Evolutionary conservation across 257 asterid genomes (phyloP).

Genomic region (Fraxinus americana): DNA sequence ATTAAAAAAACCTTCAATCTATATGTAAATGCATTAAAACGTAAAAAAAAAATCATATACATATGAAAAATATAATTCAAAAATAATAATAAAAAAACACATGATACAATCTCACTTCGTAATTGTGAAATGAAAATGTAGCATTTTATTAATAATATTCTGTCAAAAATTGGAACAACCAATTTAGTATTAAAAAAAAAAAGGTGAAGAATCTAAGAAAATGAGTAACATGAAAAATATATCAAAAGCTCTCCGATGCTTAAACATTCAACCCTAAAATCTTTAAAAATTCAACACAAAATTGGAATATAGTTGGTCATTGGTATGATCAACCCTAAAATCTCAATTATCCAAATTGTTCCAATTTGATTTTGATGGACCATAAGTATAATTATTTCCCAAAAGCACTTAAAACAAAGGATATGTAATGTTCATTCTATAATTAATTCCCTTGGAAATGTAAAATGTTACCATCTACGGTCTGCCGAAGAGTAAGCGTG

Average conservation of each 20-base stretch:
- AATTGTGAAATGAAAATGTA: neutral
- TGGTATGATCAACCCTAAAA: neutral
- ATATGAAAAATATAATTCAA: too few relatives aligned
- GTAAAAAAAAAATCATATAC: too few relatives aligned
- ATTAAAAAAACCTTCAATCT: too few relatives aligned
- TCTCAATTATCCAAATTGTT: neutral
- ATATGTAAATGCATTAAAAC: too few relatives aligned
- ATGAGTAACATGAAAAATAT: neutral
- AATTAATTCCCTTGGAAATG: conserved; percentile 25
- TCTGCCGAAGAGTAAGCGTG: too few relatives aligned
- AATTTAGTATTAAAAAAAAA: too few relatives aligned
- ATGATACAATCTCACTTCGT: too few relatives aligned
- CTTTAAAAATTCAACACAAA: neutral
- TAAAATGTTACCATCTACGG: too few relatives aligned
- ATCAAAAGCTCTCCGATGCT: neutral
- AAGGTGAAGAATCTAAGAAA: too few relatives aligned
- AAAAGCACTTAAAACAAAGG: neutral
- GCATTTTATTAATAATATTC: neutral
- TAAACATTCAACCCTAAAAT: neutral
- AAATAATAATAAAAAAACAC: too few relatives aligned
- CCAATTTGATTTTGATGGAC: neutral
- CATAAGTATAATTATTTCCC: too few relatives aligned
- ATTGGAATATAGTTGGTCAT: neutral
- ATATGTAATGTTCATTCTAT: conserved; percentile 22
- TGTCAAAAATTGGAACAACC: neutral